These are phyloP conservation scores for Hypoxylon subgilvum DNA, from an alignment of 495 filamentous ascomycete genomes.

Conservation along the genomic window DNA sequence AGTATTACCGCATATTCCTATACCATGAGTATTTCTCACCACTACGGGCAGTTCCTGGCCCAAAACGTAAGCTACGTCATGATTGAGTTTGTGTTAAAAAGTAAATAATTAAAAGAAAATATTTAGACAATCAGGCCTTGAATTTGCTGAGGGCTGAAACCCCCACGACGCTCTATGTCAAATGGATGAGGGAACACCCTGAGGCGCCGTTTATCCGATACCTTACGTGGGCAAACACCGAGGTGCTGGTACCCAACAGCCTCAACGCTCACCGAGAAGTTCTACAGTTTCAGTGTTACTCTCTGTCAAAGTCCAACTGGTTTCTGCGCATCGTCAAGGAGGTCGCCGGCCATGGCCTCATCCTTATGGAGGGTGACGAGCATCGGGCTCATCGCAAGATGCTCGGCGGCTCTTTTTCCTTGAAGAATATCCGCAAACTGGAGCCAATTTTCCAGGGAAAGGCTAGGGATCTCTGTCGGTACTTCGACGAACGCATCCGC, in stretches of 20 bases:
- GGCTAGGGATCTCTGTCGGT: constrained; percentile 10
- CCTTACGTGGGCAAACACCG: constrained; percentile 34
- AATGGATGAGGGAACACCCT: constrained; percentile 32
- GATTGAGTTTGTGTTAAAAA: neutral
- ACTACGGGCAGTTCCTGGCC: constrained; percentile 32
- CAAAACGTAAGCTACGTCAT: constrained; percentile 13
- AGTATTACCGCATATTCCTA: constrained; percentile 33
- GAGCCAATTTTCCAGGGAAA: constrained; percentile 32
- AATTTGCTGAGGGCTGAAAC: constrained; percentile 12
- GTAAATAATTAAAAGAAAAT: too few species aligned
- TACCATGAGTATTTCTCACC: constrained; percentile 36
- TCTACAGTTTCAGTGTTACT: constrained; percentile 37
- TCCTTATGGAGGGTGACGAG: constrained; percentile 39
- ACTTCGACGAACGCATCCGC: constrained; percentile 19
- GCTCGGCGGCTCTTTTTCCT: constrained; percentile 25
- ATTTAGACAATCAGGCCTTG: constrained; percentile 18
- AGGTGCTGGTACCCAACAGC: constrained; percentile 38
- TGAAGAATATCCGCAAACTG: constrained; percentile 19
- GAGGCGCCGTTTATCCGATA: constrained; percentile 40
- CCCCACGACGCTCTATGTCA: constrained; percentile 22
- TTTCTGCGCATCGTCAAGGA: constrained; percentile 32
- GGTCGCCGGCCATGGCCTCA: constrained; percentile 36
- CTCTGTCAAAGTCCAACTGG: constrained; percentile 36
- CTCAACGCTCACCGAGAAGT: constrained; percentile 40
- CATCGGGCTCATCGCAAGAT: constrained; percentile 37